Evolutionary conservation across 2,329 filamentous ascomycete species (phyloP), one percentile per base, ranked within the genome.

Genomic region (Exophiala sp.): DNA sequence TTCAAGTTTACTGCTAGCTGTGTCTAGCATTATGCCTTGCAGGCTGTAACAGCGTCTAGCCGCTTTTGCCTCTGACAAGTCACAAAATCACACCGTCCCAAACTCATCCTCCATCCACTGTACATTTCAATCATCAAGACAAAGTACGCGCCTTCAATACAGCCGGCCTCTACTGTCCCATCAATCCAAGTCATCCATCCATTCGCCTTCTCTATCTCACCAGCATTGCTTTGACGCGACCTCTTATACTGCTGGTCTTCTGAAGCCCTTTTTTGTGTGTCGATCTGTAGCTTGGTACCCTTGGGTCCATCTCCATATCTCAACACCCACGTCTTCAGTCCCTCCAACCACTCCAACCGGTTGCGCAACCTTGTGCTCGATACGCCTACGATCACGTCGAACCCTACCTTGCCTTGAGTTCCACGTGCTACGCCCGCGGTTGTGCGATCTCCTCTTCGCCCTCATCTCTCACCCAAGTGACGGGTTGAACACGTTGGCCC

Each of bases 401-500:
- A n/a, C 14, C 18, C 19, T 18, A n/a, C 14, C 8, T 2, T 18
- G 3, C 18, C 14, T 37, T 2, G 34, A 19, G 3, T 35, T 13
- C 18, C 42, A 22, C 29, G 24, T 29, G 24, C 34, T 18, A 18
- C 18, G 16, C 19, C 16, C 29, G n/a, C 29, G 29, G 34, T 16
- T 37, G 34, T 37, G 34, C 34, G 2, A 1, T 37, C 34, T 46
- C 43, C 24, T 50, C 18, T 22, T 16, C 42, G 14, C 4, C 40
- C 23, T 30, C 24, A 2, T n/a, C n/a, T n/a, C 14, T 37, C 39
- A 52, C 32, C n/a, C 40, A 46, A 37, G n/a, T 35, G 1, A 37
- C 46, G 3, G 40, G 23, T 38, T 41, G 35, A 19, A 38, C 34
- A 45, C 48, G 24, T 44, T 13, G 43, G 38, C 43, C 50, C 39